Evolutionary conservation across 139 green algal species (phyloP), one percentile per base, ranked within the genome.

Genomic region (Micromonas commoda): DNA sequence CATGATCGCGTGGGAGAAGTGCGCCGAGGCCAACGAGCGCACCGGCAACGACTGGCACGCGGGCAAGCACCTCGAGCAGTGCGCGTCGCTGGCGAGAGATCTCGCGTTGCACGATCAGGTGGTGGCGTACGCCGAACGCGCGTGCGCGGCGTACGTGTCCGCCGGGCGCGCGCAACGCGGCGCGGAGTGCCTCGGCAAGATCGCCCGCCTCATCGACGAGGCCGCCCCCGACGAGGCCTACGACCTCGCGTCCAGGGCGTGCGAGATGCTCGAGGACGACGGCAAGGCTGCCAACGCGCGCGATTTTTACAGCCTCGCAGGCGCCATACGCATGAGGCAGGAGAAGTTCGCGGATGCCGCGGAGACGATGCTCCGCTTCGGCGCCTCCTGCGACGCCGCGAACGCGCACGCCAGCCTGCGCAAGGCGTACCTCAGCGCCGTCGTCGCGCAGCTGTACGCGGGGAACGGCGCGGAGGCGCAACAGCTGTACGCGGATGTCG

Each of bases 371-470:
- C n/a, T 75, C n/a, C 52, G 33, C n/a, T 75, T 53, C 38, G 68
- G 34, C n/a, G 68, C 29, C 21, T 60, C 34, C 34, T 75, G 68
- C 68, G 31, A 38, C 19, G n/a, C 16, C n/a, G 26, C 38, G n/a
- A 26, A 26, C 31, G 20, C 21, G 4, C 35, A 3, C 20, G 20
- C 31, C 0, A 53, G 34, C 6, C 68, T 63, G 2, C 16, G 26
- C 21, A 75, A 61, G 35, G 37, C 37, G 24, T 75, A 75, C 53
- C 38, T 75, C 34, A 31, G 21, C 68, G 68, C 68, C 20, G 61
- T 75, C 29, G 26, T 75, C 26, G 68, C 68, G 37, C 38, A 38
- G 37, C 29, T 75, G 68, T 75, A 61, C 21, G 37, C 19, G n/a
- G 68, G 68, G 6, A 37, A 75, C 29, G 68, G 9, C 37, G 29